These are phyloP conservation scores for Venturia carpophila DNA, from an alignment of 2,329 filamentous ascomycete species.

Conservation along the genomic window DNA sequence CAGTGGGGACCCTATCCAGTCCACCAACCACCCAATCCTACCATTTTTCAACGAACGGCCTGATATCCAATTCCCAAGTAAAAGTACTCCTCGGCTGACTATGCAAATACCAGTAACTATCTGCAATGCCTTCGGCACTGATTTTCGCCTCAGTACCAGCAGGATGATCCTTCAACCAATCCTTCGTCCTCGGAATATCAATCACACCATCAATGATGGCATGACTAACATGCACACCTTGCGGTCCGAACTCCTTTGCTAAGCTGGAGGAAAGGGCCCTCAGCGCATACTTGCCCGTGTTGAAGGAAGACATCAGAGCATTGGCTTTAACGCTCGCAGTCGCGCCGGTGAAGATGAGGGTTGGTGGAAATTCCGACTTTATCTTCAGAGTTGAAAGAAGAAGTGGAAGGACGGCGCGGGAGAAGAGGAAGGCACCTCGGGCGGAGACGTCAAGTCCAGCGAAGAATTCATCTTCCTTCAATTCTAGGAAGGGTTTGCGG, in stretches of 20 bases:
- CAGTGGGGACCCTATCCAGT: not conserved
- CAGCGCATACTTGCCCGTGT: slow-evolving; percentile 71
- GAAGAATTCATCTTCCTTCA: slow-evolving; percentile 51
- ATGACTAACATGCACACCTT: slow-evolving; percentile 77
- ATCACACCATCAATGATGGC: slow-evolving; percentile 80
- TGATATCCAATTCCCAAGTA: slow-evolving; percentile 72
- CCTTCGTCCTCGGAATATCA: slow-evolving; percentile 65
- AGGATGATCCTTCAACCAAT: slow-evolving; percentile 42
- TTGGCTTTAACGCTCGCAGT: slow-evolving; percentile 71
- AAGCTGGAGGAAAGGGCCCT: slow-evolving; percentile 67
- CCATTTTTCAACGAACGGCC: slow-evolving; percentile 80
- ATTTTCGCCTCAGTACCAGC: slow-evolving; percentile 60
- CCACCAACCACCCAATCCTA: slow-evolving; percentile 31
- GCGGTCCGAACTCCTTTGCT: slow-evolving; percentile 74
- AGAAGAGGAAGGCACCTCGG: slow-evolving; percentile 67
- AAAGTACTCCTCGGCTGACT: slow-evolving; percentile 72
- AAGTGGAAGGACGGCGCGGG: slow-evolving; percentile 61
- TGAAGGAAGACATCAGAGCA: slow-evolving; percentile 62
- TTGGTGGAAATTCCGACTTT: slow-evolving; percentile 56
- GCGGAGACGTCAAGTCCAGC: slow-evolving; percentile 46
- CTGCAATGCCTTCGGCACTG: slow-evolving; percentile 72
- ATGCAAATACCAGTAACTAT: slow-evolving; percentile 78
- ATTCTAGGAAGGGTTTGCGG: slow-evolving; percentile 54
- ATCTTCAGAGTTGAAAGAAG: slow-evolving; percentile 50
- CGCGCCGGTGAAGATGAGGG: slow-evolving; percentile 78